Percentiles rank a stretch among this genome's conserved stretches.
Conservation (phyloP, 2,329 filamentous ascomycete genomes). For the Pseudogymnoascus sp. region DNA sequence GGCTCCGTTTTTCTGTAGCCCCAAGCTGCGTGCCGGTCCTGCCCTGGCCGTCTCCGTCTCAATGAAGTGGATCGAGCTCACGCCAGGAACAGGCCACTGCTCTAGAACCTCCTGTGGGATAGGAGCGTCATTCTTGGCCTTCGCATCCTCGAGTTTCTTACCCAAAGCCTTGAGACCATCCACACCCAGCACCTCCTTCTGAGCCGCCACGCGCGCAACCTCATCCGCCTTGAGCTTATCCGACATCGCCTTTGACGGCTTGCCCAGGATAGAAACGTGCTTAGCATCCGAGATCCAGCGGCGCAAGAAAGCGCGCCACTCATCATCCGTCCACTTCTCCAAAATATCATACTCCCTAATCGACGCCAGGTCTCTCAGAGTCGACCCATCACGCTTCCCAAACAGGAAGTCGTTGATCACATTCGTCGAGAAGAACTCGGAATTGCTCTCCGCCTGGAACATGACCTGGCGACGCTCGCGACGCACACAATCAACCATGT, state of each 20-base stretch:
- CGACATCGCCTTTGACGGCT: slow-evolving; percentile 73
- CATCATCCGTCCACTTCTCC: slow-evolving; percentile 69
- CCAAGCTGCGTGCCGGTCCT: slow-evolving; percentile 67
- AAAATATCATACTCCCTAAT: slow-evolving; percentile 59
- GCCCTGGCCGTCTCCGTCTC: slow-evolving; percentile 77
- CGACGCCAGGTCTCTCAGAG: slow-evolving; percentile 51
- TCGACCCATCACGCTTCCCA: slow-evolving; percentile 75
- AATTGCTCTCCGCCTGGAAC: slow-evolving; percentile 73
- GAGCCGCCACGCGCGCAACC: slow-evolving; percentile 66
- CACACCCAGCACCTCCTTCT: slow-evolving; percentile 72
- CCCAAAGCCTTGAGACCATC: slow-evolving; percentile 70
- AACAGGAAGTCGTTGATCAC: slow-evolving; percentile 92
- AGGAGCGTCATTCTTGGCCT: slow-evolving; percentile 78
- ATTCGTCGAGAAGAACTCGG: slow-evolving; percentile 72
- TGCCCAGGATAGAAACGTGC: slow-evolving; percentile 81
- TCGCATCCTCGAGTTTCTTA: slow-evolving; percentile 71
- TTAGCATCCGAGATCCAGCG: slow-evolving; percentile 80
- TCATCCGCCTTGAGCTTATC: slow-evolving; percentile 77
- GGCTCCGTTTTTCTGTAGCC: slow-evolving; percentile 57
- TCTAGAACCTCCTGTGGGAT: slow-evolving; percentile 79
- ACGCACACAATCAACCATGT: slow-evolving; percentile 79
- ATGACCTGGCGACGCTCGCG: slow-evolving; percentile 76
- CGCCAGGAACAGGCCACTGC: slow-evolving; percentile 71
- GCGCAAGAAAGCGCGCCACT: slow-evolving; percentile 77
- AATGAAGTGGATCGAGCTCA: slow-evolving; percentile 92